phyloP scores from a whole-genome alignment of 148 eudicot genomes.

The Talinum fruticosum region DNA sequence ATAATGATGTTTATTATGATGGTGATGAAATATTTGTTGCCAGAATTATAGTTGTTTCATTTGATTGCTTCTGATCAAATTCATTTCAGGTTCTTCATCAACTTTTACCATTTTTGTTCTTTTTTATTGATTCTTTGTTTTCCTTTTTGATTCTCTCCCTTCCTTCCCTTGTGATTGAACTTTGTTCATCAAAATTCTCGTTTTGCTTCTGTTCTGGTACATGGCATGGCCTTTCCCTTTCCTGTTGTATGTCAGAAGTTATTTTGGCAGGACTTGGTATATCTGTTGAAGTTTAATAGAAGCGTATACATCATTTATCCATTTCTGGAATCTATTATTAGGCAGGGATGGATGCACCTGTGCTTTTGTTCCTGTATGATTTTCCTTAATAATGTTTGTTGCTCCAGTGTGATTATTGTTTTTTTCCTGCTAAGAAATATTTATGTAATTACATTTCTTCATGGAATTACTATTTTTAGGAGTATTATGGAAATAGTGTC shows the following conservation, averaged over 20 bases:
- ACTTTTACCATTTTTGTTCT: not conserved
- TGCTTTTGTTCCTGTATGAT: constrained; percentile 7
- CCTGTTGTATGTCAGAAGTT: constrained; percentile 21
- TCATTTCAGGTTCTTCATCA: constrained; percentile 18
- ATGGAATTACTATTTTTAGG: not conserved
- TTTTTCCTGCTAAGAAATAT: not conserved
- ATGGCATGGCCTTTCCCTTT: constrained; percentile 5
- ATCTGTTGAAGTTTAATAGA: not conserved
- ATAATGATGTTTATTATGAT: constrained; percentile 11
- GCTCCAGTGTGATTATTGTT: constrained; percentile 1
- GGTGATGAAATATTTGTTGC: constrained; percentile 1
- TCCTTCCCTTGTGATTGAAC: not conserved
- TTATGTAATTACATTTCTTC: not conserved
- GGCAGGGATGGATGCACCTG: constrained; percentile 14
- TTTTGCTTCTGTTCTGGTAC: constrained; percentile 14
- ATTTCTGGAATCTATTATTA: constrained; percentile 10
- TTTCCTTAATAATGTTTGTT: not conserved
- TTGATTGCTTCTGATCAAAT: not conserved
- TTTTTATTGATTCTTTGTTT: not conserved
- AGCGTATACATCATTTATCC: not conserved
- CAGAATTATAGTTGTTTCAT: not conserved
- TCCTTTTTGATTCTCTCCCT: not conserved
- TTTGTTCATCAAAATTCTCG: not conserved
- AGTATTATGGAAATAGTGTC: not conserved
- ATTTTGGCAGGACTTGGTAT: constrained; percentile 19